phyloP scores from a whole-genome alignment of 371 early-diverging fungal genomes.

The Mucor circinelloides region DNA sequence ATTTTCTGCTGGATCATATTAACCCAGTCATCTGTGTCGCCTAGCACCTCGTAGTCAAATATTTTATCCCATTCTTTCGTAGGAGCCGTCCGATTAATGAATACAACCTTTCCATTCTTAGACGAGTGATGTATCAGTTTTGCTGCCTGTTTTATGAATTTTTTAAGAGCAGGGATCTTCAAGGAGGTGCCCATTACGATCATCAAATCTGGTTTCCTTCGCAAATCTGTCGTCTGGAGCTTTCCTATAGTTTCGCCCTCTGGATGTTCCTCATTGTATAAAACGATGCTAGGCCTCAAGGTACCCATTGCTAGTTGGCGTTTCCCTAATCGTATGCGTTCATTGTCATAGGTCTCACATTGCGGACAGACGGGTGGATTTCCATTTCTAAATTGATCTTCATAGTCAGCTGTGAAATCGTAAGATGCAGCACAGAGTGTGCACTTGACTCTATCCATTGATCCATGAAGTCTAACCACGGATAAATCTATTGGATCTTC shows the following conservation, averaged over 20 bases:
- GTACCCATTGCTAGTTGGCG: slow-evolving; percentile 79
- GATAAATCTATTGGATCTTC: slow-evolving; percentile 68
- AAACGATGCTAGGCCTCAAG: slow-evolving; percentile 93
- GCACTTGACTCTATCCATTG: slow-evolving; percentile 83
- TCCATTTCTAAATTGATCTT: slow-evolving; percentile 68
- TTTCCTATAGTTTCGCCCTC: slow-evolving; percentile 83
- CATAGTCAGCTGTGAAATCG: slow-evolving; percentile 59
- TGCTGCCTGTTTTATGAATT: slow-evolving; percentile 88
- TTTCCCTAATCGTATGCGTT: slow-evolving; percentile 71
- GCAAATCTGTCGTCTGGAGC: slow-evolving; percentile 63
- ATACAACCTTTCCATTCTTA: slow-evolving; percentile 51
- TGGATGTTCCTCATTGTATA: slow-evolving; percentile 97
- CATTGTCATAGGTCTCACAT: slow-evolving; percentile 62
- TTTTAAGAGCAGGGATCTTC: slow-evolving; percentile 91
- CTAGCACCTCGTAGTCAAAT: slow-evolving; percentile 87
- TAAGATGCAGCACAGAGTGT: slow-evolving; percentile 74
- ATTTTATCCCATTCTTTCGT: slow-evolving; percentile 84
- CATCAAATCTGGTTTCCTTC: slow-evolving; percentile 83
- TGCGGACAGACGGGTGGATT: slow-evolving; percentile 77
- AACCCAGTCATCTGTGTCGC: slow-evolving; percentile 79
- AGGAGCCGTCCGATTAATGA: slow-evolving; percentile 63
- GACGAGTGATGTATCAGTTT: slow-evolving; percentile 29
- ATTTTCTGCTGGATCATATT: slow-evolving; percentile 20
- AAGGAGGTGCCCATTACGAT: slow-evolving; percentile 98
- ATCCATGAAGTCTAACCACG: slow-evolving; percentile 93